A percentile compares a stretch with the other conserved stretches of the same genome.
These are phyloP conservation scores for Hysterangium stoloniferum DNA, from an alignment of 768 basidiomycete genomes.

Conservation along the genomic window DNA sequence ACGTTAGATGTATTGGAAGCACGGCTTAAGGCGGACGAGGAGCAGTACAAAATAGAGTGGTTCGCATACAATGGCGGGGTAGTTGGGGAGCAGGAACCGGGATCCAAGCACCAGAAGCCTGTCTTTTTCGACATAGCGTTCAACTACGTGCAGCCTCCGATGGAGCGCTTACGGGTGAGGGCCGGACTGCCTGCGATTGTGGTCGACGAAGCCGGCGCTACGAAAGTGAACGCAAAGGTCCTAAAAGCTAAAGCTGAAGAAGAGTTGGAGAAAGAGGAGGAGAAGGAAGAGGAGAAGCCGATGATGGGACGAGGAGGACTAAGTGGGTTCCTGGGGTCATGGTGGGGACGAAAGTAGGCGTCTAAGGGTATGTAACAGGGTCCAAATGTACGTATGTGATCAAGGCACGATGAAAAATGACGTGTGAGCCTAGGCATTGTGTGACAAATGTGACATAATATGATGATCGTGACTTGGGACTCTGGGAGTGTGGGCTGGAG, in stretches of 20 bases:
- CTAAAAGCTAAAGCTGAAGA: conserved; percentile 38
- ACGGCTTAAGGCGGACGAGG: conserved; percentile 37
- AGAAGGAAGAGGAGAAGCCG: conserved; percentile 38
- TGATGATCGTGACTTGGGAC: background rate
- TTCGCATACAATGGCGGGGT: conserved; percentile 69
- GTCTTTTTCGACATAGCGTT: conserved; percentile 92
- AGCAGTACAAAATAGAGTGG: conserved; percentile 65
- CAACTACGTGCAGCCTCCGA: conserved; percentile 84
- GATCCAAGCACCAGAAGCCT: conserved; percentile 61
- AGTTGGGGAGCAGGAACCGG: conserved; percentile 16
- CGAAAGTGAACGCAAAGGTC: conserved; percentile 15
- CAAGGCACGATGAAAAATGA: background rate
- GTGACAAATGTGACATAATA: background rate
- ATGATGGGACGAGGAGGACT: conserved; percentile 50
- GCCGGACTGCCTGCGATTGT: conserved; percentile 50
- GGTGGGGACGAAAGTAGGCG: conserved; percentile 63
- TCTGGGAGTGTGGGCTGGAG: background rate
- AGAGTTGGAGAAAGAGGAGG: conserved; percentile 42
- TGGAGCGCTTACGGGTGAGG: conserved; percentile 63
- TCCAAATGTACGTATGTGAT: no score
- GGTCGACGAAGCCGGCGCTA: conserved; percentile 18
- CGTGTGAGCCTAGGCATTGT: background rate
- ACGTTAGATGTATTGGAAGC: conserved; percentile 47
- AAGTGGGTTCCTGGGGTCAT: conserved; percentile 64
- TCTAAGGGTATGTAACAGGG: no score